Base-by-base conservation (phyloP, 192 early-diverging fungal species). In the Dissophora globulifera region DNA sequence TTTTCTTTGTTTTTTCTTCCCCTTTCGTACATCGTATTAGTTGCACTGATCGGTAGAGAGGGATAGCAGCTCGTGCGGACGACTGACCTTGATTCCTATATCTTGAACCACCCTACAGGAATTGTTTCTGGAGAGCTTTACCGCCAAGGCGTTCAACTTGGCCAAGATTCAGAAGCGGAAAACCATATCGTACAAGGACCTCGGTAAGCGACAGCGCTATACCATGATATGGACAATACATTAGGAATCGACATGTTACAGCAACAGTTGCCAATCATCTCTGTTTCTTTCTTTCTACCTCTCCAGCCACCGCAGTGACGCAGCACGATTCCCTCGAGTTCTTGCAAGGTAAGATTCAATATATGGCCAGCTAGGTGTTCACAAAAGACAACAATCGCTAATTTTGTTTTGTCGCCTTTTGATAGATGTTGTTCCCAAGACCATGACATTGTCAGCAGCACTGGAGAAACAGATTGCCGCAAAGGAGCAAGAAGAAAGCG, bases 141-240 rank as follows among this genome's bases (percentile, higher is more conserved):
- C 88, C 15, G 80, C 76, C 47, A 87, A 90, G 72, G 84, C 84
- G 19, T 87, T 83, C 65, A 76, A 86, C 49, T 80, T 84, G 49
- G 87, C 89, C 2, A 85, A 85, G 29, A 67, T 83, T 40, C 86
- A 89, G 25, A 93, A 90, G 69, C 83, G 90, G 80, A 93, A 89
- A 62, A 89, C 88, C 12, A 83, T 93, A 9, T 84, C 82, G 45
- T 93, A 91, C 67, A 87, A 86, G 79, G 90, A 93, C 65, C 84
- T 91, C 49, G 90, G 88, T 81, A 89, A 82, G 81, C 67, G 63
- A n/a, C n/a, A n/a, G n/a, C n/a, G n/a, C n/a, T n/a, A n/a, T n/a
- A n/a, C n/a, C n/a, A n/a, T n/a, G n/a, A n/a, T n/a, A n/a, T n/a
- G n/a, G n/a, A n/a, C n/a, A n/a, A n/a, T n/a, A n/a, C n/a, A n/a